Evolutionary conservation across 495 filamentous ascomycete species (phyloP).

Genomic region (Penicillium coffeae): DNA sequence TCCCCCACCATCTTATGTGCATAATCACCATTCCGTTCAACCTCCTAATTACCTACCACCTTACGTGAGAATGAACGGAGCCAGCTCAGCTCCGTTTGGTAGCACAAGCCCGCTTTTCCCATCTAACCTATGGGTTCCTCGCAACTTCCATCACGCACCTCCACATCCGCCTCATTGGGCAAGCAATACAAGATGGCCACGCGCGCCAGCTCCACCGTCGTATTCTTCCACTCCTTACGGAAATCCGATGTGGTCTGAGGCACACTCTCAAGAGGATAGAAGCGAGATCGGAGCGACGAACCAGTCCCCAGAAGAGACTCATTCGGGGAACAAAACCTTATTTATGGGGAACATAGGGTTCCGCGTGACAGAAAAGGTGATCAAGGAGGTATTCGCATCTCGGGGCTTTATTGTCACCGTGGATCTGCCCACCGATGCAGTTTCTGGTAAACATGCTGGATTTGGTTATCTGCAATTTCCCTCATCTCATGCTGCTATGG

Average conservation of each 20-base stretch:
- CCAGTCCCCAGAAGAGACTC: too few species aligned
- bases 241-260: too few species aligned
- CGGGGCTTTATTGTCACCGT: slow-evolving; percentile 68
- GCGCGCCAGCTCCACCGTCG: too few species aligned
- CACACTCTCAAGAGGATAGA: too few species aligned
- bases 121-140: neutral
- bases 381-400: slow-evolving; percentile 72
- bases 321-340: slow-evolving; percentile 64
- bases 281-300: too few species aligned
- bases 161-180: neutral
- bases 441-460: slow-evolving; percentile 78
- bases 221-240: too few species aligned
- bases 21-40: too few species aligned
- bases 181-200: too few species aligned
- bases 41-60: neutral
- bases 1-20: too few species aligned
- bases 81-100: too few species aligned
- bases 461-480: slow-evolving; percentile 86
- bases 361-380: slow-evolving; percentile 66
- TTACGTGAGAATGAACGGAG: too few species aligned
- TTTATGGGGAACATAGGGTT: slow-evolving; percentile 94
- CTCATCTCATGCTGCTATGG: slow-evolving; percentile 72
- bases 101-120: too few species aligned
- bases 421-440: slow-evolving; percentile 79
- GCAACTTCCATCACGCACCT: neutral